Base-by-base conservation (phyloP, 345 rosid genomes). In the Rhodamnia argentea region DNA sequence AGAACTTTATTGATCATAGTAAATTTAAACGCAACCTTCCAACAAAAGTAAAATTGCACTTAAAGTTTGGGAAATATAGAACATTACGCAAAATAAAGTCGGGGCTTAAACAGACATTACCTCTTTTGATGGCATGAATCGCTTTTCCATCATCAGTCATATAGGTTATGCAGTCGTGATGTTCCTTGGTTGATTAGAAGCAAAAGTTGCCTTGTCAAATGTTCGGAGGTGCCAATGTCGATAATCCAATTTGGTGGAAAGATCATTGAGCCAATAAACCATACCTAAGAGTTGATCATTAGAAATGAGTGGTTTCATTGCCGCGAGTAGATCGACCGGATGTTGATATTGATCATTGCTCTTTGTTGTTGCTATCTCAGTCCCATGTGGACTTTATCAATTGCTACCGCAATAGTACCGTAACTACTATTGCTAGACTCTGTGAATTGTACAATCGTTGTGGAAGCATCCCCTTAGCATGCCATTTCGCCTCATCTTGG, bases 221-320 rank as follows among this genome's bases (percentile, higher is more conserved):
- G 82, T 7, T 86, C 10, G 4, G 89, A 51, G 20, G 87, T 85
- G 5, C 89, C 55, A 51, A 13, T 83, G 9, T 88, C 86, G 20
- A 86, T 47, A 6, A 86, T 85, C 86, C 78, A 88, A 24, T 6
- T 9, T 11, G 2, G 32, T 26, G 16, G 55, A 4, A 24, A 42
- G 14, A 70, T 27, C 78, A 40, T 12, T 40, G 42, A 37, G 9
- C 29, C 29, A n/a, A 27, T n/a, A 29, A 24, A 11, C 1, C 55
- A n/a, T n/a, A 78, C 57, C 75, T 20, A n/a, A 7, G 29, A 24
- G 55, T 42, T 7, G 42, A 26, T 54, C 44, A 26, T 51, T 24
- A 56, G 59, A 27, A n/a, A 29, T 37, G 18, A 42, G 24, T 15
- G 7, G 5, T 6, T 84, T 47, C 24, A 83, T 22, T 32, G 29